Conservation (phyloP, 148 eudicot species). For the Fagopyrum tataricum region DNA sequence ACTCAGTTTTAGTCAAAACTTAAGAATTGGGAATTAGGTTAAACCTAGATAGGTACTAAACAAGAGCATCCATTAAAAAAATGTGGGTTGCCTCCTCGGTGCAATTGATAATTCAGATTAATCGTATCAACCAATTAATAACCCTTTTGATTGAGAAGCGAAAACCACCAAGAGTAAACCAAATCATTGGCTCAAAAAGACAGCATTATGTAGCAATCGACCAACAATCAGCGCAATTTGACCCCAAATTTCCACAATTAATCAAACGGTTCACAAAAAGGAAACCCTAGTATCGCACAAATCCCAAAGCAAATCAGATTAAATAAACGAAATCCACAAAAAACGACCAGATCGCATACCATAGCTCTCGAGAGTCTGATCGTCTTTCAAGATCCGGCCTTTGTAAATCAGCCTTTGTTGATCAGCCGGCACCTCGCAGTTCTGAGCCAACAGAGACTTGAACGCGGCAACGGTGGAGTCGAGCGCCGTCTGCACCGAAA, state of each 20-base stretch:
- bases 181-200: not conserved
- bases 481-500: constrained; percentile 48
- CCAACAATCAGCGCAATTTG: not conserved
- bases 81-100: not conserved
- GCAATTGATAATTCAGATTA: not conserved
- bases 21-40: no score
- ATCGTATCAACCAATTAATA: not conserved
- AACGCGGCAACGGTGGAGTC: constrained; percentile 50
- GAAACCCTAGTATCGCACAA: not conserved
- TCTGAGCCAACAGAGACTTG: constrained; percentile 53
- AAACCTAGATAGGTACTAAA: no score
- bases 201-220: not conserved
- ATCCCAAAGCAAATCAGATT: not conserved
- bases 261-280: not conserved
- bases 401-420: constrained; percentile 91
- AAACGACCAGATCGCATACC: constrained; percentile 30
- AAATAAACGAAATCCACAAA: not conserved
- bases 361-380: constrained; percentile 74
- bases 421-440: constrained; percentile 67
- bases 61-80: no score
- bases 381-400: constrained; percentile 89
- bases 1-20: no score
- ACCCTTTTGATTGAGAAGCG: not conserved
- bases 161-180: not conserved
- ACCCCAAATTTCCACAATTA: not conserved